These are phyloP conservation scores for Trichoderma sp. DNA, from an alignment of 2,329 filamentous ascomycete species.

Conservation along the genomic window DNA sequence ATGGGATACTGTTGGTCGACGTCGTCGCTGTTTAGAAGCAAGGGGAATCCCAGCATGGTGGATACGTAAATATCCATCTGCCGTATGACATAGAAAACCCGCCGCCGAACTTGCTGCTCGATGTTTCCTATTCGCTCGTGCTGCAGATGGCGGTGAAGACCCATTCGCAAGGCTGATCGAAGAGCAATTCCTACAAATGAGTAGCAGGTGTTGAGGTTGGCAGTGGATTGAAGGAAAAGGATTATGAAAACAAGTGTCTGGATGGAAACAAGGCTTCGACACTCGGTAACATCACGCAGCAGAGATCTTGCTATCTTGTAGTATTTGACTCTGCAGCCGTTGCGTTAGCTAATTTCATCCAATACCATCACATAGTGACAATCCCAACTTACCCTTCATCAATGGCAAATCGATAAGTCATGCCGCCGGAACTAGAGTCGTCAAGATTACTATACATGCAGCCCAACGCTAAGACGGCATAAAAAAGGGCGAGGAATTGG, in stretches of 20 bases:
- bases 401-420: slow-evolving; percentile 50
- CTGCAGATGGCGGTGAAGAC: slow-evolving; percentile 70
- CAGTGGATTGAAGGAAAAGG: slow-evolving; percentile 75
- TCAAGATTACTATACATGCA: slow-evolving; percentile 67
- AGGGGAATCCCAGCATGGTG: slow-evolving; percentile 63
- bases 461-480: slow-evolving; percentile 68
- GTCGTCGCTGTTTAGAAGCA: slow-evolving; percentile 62
- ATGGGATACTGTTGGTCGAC: slow-evolving; percentile 64
- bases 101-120: slow-evolving; percentile 61
- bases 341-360: not conserved
- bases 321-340: slow-evolving; percentile 62
- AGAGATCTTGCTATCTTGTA: slow-evolving; percentile 67
- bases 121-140: slow-evolving; percentile 62
- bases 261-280: slow-evolving; percentile 69
- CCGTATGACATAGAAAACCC: slow-evolving; percentile 66
- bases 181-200: slow-evolving; percentile 76
- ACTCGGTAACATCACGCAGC: slow-evolving; percentile 64
- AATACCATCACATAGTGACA: not conserved
- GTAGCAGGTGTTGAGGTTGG: slow-evolving; percentile 76
- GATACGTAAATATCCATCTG: slow-evolving; percentile 72
- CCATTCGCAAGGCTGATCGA: slow-evolving; percentile 72
- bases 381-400: slow-evolving; percentile 52
- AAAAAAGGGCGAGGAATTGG: slow-evolving; percentile 67
- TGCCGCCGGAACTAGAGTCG: slow-evolving; percentile 47
- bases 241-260: slow-evolving; percentile 79